Evolutionary conservation across 2,329 filamentous ascomycete genomes (phyloP), one percentile per base, ranked within the genome.

Genomic region (Neonectria neomacrospora): DNA sequence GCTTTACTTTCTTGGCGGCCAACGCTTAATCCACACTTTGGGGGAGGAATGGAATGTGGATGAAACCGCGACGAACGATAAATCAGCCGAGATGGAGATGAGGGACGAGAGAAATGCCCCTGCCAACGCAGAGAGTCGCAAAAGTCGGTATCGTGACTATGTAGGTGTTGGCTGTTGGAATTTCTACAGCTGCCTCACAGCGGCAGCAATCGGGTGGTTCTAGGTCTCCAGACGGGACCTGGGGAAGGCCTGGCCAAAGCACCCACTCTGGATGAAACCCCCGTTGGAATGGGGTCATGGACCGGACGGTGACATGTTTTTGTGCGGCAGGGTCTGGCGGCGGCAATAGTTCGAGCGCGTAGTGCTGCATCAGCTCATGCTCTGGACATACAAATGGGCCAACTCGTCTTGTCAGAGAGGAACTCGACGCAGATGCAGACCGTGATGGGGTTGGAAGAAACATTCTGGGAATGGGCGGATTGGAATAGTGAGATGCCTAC

Each of bases 361-460:
- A 54, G n/a, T 8, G 7, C 11, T 51, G 26, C 10, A 34, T 32
- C 14, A 20, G n/a, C 20, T 66, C 54, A 4, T 66, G 58, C 22
- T 66, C 53, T 8, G 54, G 16, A 57, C 37, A 12, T 8, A 2
- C 6, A 65, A 22, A 20, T 12, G 3, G 34, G 18, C 55, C 63
- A 67, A 2, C 50, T 2, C 0, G 54, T 54, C n/a, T 63, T 59
- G 10, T 61, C 39, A 3, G 64, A 61, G 0, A 0, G 1, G 28
- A 37, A 23, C 3, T 53, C 20, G 2, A 58, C 23, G 1, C 32
- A 28, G 5, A 66, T 53, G 28, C 56, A 64, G 3, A 64, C 28
- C 5, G 53, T 59, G 7, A 12, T 7, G 0, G 45, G 59, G 0
- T 59, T 61, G 2, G 14, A 2, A 5, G 5, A 2, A 5, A 6